These are phyloP conservation scores for Aphanomyces invadans DNA, from an alignment of 352 stramenopile genomes.

Conservation along the genomic window DNA sequence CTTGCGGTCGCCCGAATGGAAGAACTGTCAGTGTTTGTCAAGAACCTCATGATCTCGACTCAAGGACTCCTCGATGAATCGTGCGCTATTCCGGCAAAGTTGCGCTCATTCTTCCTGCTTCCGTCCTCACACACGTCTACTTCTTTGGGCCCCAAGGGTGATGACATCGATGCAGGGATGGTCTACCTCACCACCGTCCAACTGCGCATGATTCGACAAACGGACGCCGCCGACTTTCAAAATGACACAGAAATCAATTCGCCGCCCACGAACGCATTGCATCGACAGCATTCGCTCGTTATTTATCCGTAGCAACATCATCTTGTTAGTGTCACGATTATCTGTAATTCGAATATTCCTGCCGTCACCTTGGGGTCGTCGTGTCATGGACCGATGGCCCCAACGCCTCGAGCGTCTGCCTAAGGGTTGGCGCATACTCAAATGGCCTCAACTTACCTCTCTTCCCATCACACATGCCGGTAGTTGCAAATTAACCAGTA, in stretches of 20 bases:
- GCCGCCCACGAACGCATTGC: neutral
- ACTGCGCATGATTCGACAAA: neutral
- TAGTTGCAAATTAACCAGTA: too few species aligned
- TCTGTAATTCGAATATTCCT: too few species aligned
- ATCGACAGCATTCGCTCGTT: conserved; percentile 13
- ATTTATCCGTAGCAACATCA: neutral
- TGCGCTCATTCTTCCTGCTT: neutral
- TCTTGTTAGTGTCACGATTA: too few species aligned
- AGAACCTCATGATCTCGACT: neutral
- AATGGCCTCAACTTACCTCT: too few species aligned
- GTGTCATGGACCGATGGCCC: too few species aligned
- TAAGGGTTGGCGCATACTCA: too few species aligned
- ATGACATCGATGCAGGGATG: neutral
- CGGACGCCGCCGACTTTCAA: neutral
- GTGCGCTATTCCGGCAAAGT: neutral
- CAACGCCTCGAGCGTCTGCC: too few species aligned
- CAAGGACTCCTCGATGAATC: conserved; percentile 10
- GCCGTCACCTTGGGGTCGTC: too few species aligned
- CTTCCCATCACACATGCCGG: too few species aligned
- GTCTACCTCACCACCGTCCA: neutral
- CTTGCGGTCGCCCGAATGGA: conserved; percentile 1
- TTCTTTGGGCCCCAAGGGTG: neutral
- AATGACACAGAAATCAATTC: conserved; percentile 1
- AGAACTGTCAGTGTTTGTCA: conserved; percentile 1
- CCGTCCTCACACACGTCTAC: neutral